These are phyloP conservation scores for Fusarium nisikadoi DNA, from an alignment of 2,329 filamentous ascomycete species.

Conservation along the genomic window DNA sequence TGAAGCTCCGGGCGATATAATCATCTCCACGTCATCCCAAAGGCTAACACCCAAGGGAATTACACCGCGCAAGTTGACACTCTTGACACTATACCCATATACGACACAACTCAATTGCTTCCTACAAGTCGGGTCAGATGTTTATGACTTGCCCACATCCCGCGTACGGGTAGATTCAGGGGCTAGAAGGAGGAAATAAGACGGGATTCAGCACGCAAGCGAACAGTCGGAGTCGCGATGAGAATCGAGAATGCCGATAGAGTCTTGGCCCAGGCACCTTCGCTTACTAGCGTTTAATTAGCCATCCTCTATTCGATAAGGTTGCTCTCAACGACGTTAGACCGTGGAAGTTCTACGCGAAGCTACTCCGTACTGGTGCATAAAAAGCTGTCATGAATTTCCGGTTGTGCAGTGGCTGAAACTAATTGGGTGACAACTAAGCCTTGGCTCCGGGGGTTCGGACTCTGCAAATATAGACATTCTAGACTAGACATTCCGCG, in stretches of 20 bases:
- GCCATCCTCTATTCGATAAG: neutral
- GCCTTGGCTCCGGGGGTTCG: neutral
- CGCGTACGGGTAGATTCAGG: neutral
- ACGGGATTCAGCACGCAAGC: fast-evolving
- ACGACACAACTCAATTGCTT: neutral
- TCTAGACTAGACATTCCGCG: neutral
- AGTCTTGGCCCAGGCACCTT: neutral
- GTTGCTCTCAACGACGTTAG: neutral
- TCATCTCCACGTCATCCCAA: conserved; percentile 50
- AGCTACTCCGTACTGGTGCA: neutral
- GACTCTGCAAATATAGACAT: neutral
- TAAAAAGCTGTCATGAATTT: neutral
- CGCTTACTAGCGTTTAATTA: neutral
- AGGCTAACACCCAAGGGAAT: conserved; percentile 60
- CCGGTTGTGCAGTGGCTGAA: neutral
- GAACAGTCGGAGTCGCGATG: neutral
- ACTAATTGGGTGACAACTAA: neutral
- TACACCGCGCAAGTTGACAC: conserved; percentile 46
- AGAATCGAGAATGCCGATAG: neutral
- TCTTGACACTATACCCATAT: neutral
- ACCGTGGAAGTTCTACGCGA: neutral
- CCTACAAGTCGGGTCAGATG: neutral
- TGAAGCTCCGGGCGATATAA: conserved; percentile 54
- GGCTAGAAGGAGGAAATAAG: neutral
- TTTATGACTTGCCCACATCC: neutral